phyloP scores from a whole-genome alignment of 2,329 filamentous ascomycete species.

The Drechslera avenae region DNA sequence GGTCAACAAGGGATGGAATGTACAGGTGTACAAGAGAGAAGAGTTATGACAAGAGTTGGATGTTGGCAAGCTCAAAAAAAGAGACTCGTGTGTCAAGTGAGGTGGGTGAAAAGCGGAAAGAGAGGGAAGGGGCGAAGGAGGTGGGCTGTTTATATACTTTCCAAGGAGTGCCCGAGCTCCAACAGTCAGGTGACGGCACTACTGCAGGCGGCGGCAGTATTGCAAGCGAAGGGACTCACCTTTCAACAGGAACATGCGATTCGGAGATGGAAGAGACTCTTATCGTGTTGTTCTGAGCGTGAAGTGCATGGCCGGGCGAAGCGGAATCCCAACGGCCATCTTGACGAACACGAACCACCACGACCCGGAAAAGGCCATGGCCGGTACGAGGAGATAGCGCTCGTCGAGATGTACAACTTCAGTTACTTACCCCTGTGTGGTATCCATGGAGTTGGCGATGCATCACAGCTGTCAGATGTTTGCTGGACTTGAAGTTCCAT shows the following conservation, averaged over 20 bases:
- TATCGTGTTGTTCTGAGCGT: slow-evolving; percentile 6
- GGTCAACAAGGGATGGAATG: background rate
- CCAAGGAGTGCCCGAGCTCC: background rate
- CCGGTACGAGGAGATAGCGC: slow-evolving; percentile 21
- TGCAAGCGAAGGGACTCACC: slow-evolving; percentile 12
- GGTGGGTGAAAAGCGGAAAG: slow-evolving; percentile 17
- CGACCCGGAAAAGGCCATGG: slow-evolving; percentile 4
- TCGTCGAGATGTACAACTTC: slow-evolving; percentile 28
- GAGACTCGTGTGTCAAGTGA: slow-evolving; percentile 16
- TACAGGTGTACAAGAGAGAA: slow-evolving; percentile 17
- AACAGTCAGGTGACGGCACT: slow-evolving; percentile 16
- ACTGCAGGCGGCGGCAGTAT: slow-evolving; percentile 16
- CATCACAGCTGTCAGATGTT: slow-evolving; percentile 22
- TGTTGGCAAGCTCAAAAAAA: slow-evolving; percentile 22
- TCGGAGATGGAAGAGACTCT: background rate
- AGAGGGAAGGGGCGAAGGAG: slow-evolving; percentile 18
- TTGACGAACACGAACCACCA: slow-evolving; percentile 5
- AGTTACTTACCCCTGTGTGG: background rate
- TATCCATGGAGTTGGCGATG: slow-evolving; percentile 17
- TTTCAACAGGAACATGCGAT: slow-evolving; percentile 9
- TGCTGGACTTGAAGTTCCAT: slow-evolving; percentile 20
- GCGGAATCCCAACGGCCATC: slow-evolving; percentile 1
- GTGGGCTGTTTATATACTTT: slow-evolving; percentile 16
- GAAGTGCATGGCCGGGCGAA: slow-evolving; percentile 1
- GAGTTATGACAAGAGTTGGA: slow-evolving; percentile 17